Evolutionary conservation across 768 basidiomycete species (phyloP).

Genomic region (Hypsizygus marmoreus): DNA sequence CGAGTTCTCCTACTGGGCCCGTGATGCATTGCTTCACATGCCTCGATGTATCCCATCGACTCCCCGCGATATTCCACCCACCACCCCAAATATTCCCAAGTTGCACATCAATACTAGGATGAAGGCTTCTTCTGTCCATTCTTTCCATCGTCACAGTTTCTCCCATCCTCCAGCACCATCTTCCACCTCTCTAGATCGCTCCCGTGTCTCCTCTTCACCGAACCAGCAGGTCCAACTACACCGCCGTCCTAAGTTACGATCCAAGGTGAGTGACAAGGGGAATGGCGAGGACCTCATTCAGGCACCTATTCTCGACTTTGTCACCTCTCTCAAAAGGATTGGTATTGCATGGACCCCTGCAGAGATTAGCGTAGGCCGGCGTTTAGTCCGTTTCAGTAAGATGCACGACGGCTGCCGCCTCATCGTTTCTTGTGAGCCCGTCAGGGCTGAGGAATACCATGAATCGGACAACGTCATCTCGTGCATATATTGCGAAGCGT

Average conservation of each 20-base stretch:
- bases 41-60: conserved; percentile 12
- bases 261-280: conserved; percentile 44
- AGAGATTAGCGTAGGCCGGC: conserved; percentile 70
- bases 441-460: conserved; percentile 72
- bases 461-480: conserved; percentile 84
- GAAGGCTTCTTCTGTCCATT: conserved; percentile 20
- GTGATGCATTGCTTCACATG: conserved; percentile 32
- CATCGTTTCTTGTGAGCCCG: conserved; percentile 75
- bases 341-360: conserved; percentile 61
- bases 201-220: conserved; percentile 26
- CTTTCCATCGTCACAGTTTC: conserved; percentile 41
- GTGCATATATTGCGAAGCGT: conserved; percentile 87
- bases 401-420: conserved; percentile 76
- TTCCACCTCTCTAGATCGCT: conserved; percentile 39
- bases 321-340: conserved; percentile 56
- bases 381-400: conserved; percentile 85
- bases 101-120: conserved; percentile 28
- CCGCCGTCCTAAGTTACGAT: conserved; percentile 44
- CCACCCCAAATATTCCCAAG: conserved; percentile 28
- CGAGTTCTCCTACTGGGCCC: conserved; percentile 64
- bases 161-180: conserved; percentile 40
- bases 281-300: conserved; percentile 45
- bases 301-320: conserved; percentile 61
- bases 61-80: conserved; percentile 6
- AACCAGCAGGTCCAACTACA: conserved; percentile 38